These are phyloP conservation scores for Phyllosticta citribraziliensis DNA, from an alignment of 2,329 filamentous ascomycete species.

Conservation along the genomic window DNA sequence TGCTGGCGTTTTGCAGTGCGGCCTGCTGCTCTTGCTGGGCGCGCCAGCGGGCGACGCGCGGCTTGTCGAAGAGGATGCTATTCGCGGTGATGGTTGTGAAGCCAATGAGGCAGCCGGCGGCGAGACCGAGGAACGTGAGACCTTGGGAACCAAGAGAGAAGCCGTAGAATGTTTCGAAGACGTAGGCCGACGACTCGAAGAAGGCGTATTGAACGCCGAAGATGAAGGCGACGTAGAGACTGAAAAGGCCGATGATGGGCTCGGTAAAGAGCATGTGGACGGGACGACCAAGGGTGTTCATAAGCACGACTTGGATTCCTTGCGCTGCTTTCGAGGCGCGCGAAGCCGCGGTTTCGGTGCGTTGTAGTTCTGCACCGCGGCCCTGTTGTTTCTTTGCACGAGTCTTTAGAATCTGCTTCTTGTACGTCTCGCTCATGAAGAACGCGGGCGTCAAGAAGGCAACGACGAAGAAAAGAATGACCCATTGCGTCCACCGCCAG, in stretches of 20 bases:
- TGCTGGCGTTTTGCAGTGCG: background rate
- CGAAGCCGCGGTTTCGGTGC: slow-evolving; percentile 9
- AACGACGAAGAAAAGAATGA: slow-evolving; percentile 29
- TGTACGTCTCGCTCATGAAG: slow-evolving; percentile 44
- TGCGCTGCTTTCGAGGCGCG: slow-evolving; percentile 14
- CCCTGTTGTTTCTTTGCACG: slow-evolving; percentile 22
- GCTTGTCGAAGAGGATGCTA: slow-evolving; percentile 21
- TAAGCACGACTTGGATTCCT: slow-evolving; percentile 19
- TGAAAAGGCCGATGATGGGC: slow-evolving; percentile 33
- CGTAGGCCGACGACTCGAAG: slow-evolving; percentile 14
- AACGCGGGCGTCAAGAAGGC: slow-evolving; percentile 25
- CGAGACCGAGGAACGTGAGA: slow-evolving; percentile 18
- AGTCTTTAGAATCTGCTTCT: slow-evolving; percentile 33
- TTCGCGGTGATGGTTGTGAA: slow-evolving; percentile 16
- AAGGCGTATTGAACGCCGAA: slow-evolving; percentile 28
- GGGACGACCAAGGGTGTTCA: slow-evolving; percentile 28
- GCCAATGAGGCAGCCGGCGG: slow-evolving; percentile 13
- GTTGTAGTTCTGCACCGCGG: slow-evolving; percentile 15
- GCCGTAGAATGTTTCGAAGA: slow-evolving; percentile 13
- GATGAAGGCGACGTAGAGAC: slow-evolving; percentile 33
- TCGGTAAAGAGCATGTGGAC: slow-evolving; percentile 28
- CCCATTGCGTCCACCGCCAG: slow-evolving; percentile 33
- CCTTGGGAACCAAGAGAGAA: slow-evolving; percentile 22
- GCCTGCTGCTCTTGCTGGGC: background rate
- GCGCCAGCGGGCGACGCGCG: slow-evolving; percentile 1